Evolutionary conservation across 2,329 filamentous ascomycete species (phyloP).

Genomic region (Colletotrichum theobromicola): DNA sequence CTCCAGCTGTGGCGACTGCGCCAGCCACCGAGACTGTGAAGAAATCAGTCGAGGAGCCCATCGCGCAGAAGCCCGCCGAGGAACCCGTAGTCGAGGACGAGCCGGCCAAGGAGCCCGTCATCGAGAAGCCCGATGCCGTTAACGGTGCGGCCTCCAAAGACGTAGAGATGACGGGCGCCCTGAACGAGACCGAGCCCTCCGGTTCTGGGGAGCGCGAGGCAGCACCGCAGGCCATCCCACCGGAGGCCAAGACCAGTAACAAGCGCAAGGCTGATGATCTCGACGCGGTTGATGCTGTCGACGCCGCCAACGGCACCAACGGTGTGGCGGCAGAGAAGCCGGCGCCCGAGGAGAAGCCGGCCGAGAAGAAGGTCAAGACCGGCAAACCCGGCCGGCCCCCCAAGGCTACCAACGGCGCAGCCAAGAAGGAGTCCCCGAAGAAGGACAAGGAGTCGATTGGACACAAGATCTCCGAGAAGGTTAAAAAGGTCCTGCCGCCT

Average conservation of each 20-base stretch:
- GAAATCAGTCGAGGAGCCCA: constrained; percentile 23
- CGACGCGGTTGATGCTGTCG: constrained; percentile 24
- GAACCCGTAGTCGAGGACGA: constrained; percentile 29
- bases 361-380: constrained; percentile 30
- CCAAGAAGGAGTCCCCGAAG: neutral
- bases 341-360: constrained; percentile 7
- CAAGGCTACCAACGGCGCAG: neutral
- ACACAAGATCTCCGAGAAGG: constrained; percentile 33
- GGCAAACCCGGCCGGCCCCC: constrained; percentile 19
- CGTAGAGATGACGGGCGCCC: constrained; percentile 24
- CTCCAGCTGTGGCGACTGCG: constrained; percentile 1
- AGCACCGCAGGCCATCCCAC: constrained; percentile 11
- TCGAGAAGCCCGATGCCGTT: constrained; percentile 26
- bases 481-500: constrained; percentile 37
- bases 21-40: neutral
- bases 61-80: constrained; percentile 27
- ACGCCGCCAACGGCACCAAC: constrained; percentile 24
- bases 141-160: constrained; percentile 24
- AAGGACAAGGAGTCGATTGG: constrained; percentile 16
- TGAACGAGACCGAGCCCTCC: constrained; percentile 22
- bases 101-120: constrained; percentile 34
- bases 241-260: constrained; percentile 33
- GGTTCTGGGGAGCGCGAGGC: constrained; percentile 13
- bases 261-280: constrained; percentile 44
- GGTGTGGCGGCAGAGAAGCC: constrained; percentile 12